A percentile compares a stretch with the other conserved stretches of the same genome.
Evolutionary conservation across 2,329 filamentous ascomycete species (phyloP).

Genomic region (Pseudomassariella vexata): DNA sequence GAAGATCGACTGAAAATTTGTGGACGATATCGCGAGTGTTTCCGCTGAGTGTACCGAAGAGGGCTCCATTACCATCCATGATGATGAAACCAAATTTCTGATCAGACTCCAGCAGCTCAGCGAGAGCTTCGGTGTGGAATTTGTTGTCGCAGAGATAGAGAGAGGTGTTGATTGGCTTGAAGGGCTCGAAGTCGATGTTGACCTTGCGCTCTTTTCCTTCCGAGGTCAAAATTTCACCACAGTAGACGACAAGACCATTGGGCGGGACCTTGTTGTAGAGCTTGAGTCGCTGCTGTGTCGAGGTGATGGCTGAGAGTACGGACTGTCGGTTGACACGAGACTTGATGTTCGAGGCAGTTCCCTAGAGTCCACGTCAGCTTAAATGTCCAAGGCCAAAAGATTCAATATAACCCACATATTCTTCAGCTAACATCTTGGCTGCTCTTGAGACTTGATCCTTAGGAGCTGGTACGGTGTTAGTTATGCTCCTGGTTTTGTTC

Average conservation of each 20-base stretch:
- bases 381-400: background rate
- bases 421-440: conserved; percentile 99
- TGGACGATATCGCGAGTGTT: conserved; percentile 96
- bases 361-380: conserved; percentile 44
- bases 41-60: conserved; percentile 94
- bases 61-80: conserved; percentile 98
- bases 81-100: conserved; percentile 99
- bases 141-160: conserved; percentile 99
- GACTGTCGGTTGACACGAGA: conserved; percentile 98
- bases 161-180: conserved; percentile 99
- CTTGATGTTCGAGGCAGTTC: conserved; percentile 99
- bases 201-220: conserved; percentile 99
- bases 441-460: conserved; percentile 97
- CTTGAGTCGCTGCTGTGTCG: conserved; percentile 97
- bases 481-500: background rate
- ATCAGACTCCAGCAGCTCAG: conserved; percentile 95
- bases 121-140: conserved; percentile 96
- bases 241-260: conserved; percentile 97
- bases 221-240: conserved; percentile 98
- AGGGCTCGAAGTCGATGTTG: conserved; percentile 99
- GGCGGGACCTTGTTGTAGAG: conserved; percentile 98
- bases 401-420: conserved; percentile 65
- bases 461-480: conserved; percentile 55
- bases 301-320: conserved; percentile 95
- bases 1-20: conserved; percentile 97